phyloP scores from a whole-genome alignment of 768 basidiomycete genomes.

The Boletus eberwhitei region DNA sequence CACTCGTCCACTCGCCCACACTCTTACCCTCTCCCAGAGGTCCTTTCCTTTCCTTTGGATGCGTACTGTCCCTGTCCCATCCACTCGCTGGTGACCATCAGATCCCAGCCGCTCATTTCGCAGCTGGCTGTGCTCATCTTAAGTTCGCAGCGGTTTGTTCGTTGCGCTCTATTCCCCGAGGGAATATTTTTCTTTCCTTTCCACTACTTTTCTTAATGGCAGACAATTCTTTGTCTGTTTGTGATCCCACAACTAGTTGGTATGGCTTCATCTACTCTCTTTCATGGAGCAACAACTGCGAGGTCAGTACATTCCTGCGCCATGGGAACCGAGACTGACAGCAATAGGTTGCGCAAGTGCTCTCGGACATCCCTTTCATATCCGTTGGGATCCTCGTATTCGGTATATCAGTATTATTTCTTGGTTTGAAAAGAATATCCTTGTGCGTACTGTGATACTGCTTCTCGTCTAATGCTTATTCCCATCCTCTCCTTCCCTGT shows the following conservation, averaged over 20 bases:
- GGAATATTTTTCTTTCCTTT: constrained; percentile 14
- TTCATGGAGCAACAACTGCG: constrained; percentile 39
- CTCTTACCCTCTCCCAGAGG: neutral
- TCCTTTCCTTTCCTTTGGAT: neutral
- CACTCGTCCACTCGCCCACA: neutral
- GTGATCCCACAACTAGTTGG: constrained; percentile 10
- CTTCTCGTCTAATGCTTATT: neutral
- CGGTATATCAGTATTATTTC: constrained; percentile 54
- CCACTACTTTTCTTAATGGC: constrained; percentile 20
- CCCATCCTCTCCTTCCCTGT: neutral
- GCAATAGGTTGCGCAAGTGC: constrained; percentile 49
- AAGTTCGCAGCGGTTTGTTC: neutral
- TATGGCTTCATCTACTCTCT: constrained; percentile 30
- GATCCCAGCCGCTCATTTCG: constrained; percentile 5
- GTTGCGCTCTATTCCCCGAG: constrained; percentile 6
- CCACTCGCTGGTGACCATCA: constrained; percentile 7
- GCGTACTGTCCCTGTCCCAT: neutral
- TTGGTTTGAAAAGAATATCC: constrained; percentile 49
- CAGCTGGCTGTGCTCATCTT: constrained; percentile 3
- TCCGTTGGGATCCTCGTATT: constrained; percentile 64
- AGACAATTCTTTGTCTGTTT: constrained; percentile 9
- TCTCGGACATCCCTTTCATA: constrained; percentile 66
- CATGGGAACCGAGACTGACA: constrained; percentile 3
- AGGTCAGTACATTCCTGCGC: constrained; percentile 35
- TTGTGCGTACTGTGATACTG: constrained; percentile 38